These are phyloP conservation scores for Neonectria sp. DNA, from an alignment of 2,329 filamentous ascomycete species.

Conservation along the genomic window DNA sequence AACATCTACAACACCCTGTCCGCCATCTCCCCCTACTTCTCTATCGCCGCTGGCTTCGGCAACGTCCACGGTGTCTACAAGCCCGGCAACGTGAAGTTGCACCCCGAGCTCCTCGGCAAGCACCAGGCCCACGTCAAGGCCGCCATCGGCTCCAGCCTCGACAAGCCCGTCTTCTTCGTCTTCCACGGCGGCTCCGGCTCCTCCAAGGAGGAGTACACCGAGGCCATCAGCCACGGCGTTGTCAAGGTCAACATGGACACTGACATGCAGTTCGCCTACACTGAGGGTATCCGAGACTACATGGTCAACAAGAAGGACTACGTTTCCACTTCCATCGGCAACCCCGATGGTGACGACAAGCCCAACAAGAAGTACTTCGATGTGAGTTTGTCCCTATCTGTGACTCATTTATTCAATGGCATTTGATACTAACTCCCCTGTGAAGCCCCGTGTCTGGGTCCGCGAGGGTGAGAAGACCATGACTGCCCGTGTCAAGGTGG, in stretches of 20 bases:
- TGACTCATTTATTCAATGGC: background rate
- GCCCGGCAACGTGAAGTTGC: constrained; percentile 96
- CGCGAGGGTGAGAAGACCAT: constrained; percentile 98
- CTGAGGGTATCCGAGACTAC: constrained; percentile 94
- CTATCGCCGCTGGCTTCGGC: constrained; percentile 97
- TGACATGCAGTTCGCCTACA: constrained; percentile 96
- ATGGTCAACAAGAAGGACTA: constrained; percentile 96
- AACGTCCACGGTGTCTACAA: constrained; percentile 99
- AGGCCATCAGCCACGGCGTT: constrained; percentile 93
- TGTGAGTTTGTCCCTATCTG: constrained; percentile 50
- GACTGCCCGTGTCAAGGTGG: constrained; percentile 83
- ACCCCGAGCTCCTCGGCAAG: constrained; percentile 96
- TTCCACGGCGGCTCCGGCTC: constrained; percentile 99
- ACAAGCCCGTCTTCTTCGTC: constrained; percentile 98
- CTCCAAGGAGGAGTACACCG: constrained; percentile 88
- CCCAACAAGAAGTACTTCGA: constrained; percentile 98
- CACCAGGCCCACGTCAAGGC: constrained; percentile 94
- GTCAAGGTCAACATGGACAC: constrained; percentile 99
- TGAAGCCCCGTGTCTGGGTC: constrained; percentile 91
- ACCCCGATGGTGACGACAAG: constrained; percentile 96
- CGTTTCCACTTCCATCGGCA: constrained; percentile 87
- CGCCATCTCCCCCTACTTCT: constrained; percentile 95
- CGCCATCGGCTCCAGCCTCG: constrained; percentile 77
- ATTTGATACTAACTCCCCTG: constrained; percentile 3
- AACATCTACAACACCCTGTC: constrained; percentile 89